Evolutionary conservation across 2,329 filamentous ascomycete species (phyloP).

Genomic region (Arachnomyces sp.): DNA sequence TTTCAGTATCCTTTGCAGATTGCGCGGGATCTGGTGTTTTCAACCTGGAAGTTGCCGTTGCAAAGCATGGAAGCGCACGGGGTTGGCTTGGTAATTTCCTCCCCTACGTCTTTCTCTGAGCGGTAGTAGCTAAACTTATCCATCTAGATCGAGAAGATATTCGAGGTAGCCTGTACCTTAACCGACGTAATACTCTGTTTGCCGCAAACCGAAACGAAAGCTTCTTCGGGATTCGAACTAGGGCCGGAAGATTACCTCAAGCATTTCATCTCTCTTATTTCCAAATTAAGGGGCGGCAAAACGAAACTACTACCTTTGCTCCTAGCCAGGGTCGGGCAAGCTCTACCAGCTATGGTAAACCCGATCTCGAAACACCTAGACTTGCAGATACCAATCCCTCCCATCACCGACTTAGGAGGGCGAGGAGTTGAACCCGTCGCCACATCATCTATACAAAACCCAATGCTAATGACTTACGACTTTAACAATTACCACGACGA

Average conservation of each 20-base stretch:
- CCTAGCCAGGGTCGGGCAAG: slow-evolving; percentile 64
- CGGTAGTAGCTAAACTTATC: background rate
- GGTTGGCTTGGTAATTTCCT: slow-evolving; percentile 55
- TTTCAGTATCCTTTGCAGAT: slow-evolving; percentile 58
- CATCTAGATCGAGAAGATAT: slow-evolving; percentile 63
- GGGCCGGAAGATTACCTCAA: slow-evolving; percentile 67
- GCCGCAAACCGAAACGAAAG: slow-evolving; percentile 49
- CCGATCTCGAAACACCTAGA: slow-evolving; percentile 14
- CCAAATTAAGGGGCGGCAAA: slow-evolving; percentile 64
- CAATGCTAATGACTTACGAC: too few species aligned
- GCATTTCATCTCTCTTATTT: slow-evolving; percentile 59
- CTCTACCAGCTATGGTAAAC: slow-evolving; percentile 44
- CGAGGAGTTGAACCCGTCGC: too few species aligned
- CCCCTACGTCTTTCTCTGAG: background rate
- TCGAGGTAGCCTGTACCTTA: slow-evolving; percentile 66
- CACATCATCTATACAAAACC: too few species aligned
- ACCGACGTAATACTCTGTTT: slow-evolving; percentile 62
- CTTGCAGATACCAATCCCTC: too few species aligned
- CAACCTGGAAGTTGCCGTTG: slow-evolving; percentile 63
- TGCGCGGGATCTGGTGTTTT: slow-evolving; percentile 52
- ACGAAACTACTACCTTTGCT: slow-evolving; percentile 70
- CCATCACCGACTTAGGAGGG: too few species aligned
- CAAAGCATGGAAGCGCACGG: slow-evolving; percentile 67
- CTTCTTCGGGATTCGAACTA: slow-evolving; percentile 52
- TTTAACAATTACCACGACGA: too few species aligned